These are phyloP conservation scores for Aspergillus campestris DNA, from an alignment of 495 filamentous ascomycete species.

Conservation along the genomic window DNA sequence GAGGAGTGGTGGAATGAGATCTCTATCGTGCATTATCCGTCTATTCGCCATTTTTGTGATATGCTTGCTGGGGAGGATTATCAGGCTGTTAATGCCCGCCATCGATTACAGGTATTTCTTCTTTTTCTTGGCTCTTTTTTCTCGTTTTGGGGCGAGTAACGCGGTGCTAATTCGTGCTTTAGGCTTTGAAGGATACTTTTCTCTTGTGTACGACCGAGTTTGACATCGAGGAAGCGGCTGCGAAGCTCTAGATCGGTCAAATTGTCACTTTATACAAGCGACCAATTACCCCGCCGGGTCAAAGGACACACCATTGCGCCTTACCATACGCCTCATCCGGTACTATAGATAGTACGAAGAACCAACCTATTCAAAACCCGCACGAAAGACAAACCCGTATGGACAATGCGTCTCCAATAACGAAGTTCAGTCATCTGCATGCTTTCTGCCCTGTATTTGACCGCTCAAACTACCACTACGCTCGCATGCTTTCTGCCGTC, in stretches of 20 bases:
- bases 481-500: too few relatives aligned
- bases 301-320: too few relatives aligned
- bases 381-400: too few relatives aligned
- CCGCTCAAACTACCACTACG: too few relatives aligned
- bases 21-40: constrained; percentile 60
- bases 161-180: background rate
- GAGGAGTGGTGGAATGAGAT: constrained; percentile 48
- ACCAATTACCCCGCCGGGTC: too few relatives aligned
- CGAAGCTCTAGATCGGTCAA: constrained; percentile 12
- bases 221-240: constrained; percentile 23
- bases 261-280: too few relatives aligned
- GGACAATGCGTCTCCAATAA: too few relatives aligned
- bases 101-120: constrained; percentile 38
- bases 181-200: constrained; percentile 52
- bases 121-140: background rate
- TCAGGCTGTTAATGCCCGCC: constrained; percentile 51
- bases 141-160: background rate
- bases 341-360: too few relatives aligned
- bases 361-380: too few relatives aligned
- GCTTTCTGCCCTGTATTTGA: too few relatives aligned
- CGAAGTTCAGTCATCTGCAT: too few relatives aligned
- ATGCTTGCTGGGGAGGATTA: constrained; percentile 58
- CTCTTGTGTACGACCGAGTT: constrained; percentile 55
- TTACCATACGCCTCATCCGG: too few relatives aligned
- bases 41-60: constrained; percentile 52